These are phyloP conservation scores for Ganoderma meredithae DNA, from an alignment of 1,284 basidiomycete species.

Conservation along the genomic window DNA sequence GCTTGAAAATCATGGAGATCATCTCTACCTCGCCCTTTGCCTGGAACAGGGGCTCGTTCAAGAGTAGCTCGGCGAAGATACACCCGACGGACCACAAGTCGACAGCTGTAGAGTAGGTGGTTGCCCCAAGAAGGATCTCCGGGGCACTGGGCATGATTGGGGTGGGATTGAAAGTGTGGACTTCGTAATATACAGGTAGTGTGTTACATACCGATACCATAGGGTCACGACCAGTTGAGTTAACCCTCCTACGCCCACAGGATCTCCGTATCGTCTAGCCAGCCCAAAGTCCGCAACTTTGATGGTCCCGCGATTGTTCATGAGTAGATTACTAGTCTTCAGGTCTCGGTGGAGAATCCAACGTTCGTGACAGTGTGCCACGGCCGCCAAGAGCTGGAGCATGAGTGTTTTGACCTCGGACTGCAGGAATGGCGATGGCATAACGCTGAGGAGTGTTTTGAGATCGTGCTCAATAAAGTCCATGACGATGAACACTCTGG, in stretches of 20 bases:
- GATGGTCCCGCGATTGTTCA: conserved; percentile 99
- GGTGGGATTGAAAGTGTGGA: conserved; percentile 30
- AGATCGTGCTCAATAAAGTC: conserved; percentile 99
- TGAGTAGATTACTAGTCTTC: conserved; percentile 96
- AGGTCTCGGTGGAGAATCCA: conserved; percentile 99
- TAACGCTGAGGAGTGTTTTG: conserved; percentile 91
- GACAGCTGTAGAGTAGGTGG: conserved; percentile 93
- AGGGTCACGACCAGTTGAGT: conserved; percentile 98
- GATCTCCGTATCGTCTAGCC: conserved; percentile 94
- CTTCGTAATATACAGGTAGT: conserved; percentile 21
- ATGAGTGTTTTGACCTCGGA: conserved; percentile 98
- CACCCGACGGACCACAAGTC: conserved; percentile 99
- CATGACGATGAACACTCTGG: conserved; percentile 98
- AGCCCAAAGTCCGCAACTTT: conserved; percentile 99
- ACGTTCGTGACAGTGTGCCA: conserved; percentile 90
- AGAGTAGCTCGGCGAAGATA: conserved; percentile 96
- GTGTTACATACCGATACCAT: conserved; percentile 89
- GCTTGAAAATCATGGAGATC: conserved; percentile 90
- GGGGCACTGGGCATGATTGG: conserved; percentile 72
- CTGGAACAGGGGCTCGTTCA: conserved; percentile 94
- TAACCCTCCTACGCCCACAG: conserved; percentile 90
- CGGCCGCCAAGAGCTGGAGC: conserved; percentile 93
- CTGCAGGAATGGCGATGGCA: conserved; percentile 95
- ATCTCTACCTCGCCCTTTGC: conserved; percentile 97
- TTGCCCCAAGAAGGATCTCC: conserved; percentile 93